These are phyloP conservation scores for Xylariales sp. DNA, from an alignment of 2,329 filamentous ascomycete species.

Conservation along the genomic window DNA sequence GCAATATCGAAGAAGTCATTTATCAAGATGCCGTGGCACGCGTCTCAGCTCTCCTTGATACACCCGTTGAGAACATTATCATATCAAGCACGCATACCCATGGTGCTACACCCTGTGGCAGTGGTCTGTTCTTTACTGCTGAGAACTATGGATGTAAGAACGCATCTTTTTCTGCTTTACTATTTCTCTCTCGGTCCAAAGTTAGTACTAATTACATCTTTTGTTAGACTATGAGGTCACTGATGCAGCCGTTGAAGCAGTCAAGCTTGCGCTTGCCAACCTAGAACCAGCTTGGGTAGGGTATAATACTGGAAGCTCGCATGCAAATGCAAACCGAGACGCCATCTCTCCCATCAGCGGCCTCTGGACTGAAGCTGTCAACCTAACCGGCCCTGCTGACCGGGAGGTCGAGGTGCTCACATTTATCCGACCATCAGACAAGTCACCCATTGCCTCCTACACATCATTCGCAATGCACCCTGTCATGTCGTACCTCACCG, in stretches of 20 bases:
- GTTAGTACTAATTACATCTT: not conserved
- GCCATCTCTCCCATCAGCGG: not conserved
- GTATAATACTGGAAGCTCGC: not conserved
- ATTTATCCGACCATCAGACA: slow-evolving; percentile 1
- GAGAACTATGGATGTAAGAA: slow-evolving; percentile 1
- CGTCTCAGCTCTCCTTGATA: not conserved
- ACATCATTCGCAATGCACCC: not conserved
- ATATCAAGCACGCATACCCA: not conserved
- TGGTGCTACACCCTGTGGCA: not conserved
- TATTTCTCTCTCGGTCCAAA: not conserved
- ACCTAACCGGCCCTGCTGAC: not conserved
- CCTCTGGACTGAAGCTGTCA: not conserved
- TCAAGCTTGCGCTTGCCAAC: not conserved
- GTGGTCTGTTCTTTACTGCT: not conserved
- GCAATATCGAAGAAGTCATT: not conserved
- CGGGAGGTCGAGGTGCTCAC: not conserved
- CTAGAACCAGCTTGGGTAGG: not conserved
- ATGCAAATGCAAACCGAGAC: not conserved
- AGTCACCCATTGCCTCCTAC: not conserved
- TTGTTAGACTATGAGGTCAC: not conserved
- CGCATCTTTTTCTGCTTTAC: not conserved
- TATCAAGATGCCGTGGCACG: not conserved
- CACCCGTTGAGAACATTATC: not conserved
- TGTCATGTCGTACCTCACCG: not conserved
- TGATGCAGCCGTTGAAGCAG: not conserved